Evolutionary conservation across 2,329 filamentous ascomycete species (phyloP), one percentile per base, ranked within the genome.

Genomic region (Orbilia oligospora): DNA sequence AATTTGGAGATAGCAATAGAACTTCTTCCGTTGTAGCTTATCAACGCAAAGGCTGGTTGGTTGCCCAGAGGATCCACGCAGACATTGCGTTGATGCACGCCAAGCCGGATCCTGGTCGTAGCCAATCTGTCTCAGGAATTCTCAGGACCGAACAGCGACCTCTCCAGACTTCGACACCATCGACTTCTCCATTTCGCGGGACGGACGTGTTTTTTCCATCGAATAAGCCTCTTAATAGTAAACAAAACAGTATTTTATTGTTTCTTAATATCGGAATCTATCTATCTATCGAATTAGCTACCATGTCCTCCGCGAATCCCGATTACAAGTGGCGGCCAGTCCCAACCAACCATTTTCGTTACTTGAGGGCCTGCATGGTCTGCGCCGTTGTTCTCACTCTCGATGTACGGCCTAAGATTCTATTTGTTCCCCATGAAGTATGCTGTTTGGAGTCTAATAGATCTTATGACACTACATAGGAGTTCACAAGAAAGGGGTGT

Each of bases 341-440:
- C 81, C 85, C 86, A 81, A 86, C 87, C 71, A 91, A 90, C 84
- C 92, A 96, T 85, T 90, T 92, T 86, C 93, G 94, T 85, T 91
- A 93, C 84, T 89, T 97, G 81, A 94, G 96, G 85, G 96, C 96
- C 83, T 99, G 96, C 88, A 97, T 99, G 94, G 93, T 98, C 82
- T 99, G 96, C 89, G 95, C 93, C 69, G 92, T 98, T 84, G 93
- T 98, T 81, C 93, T 95, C 87, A 91, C 92, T 79, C 90, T 91
- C 83, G 88, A 88, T 81, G 92, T 94, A 87, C 81, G 88, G 84
- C 58, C 36, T 20, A 6, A 2, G 16, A 51, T 44, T n/a, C 12
- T 14, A 9, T 44, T 9, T 20, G 44, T 24, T 24, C 27, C 5
- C 18, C n/a, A n/a, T n/a, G n/a, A n/a, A n/a, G n/a, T 36, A 22